phyloP scores from a whole-genome alignment of 2,329 filamentous ascomycete species.

The Furcasterigmium sp. region DNA sequence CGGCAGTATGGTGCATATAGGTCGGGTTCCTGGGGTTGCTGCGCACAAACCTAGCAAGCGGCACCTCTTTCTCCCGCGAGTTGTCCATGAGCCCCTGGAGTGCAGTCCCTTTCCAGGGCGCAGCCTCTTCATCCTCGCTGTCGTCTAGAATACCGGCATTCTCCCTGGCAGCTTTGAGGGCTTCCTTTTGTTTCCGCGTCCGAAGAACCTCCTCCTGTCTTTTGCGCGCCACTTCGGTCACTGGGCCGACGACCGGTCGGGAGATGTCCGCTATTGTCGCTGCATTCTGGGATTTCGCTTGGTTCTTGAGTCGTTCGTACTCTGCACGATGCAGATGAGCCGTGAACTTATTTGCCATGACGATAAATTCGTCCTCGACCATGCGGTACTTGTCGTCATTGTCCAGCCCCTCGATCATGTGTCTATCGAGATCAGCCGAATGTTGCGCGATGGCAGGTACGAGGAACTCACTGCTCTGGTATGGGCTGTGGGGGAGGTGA shows the following conservation, averaged over 20 bases:
- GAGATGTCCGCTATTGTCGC: conserved; percentile 45
- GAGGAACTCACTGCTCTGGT: conserved; percentile 32
- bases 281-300: conserved; percentile 49
- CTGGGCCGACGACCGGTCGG: conserved; percentile 41
- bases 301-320: conserved; percentile 61
- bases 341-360: conserved; percentile 64
- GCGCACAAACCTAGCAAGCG: conserved; percentile 17
- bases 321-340: conserved; percentile 72
- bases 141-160: conserved; percentile 16
- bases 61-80: conserved; percentile 23
- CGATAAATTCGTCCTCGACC: conserved; percentile 76
- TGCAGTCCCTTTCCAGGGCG: conserved; percentile 23
- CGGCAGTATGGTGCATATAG: conserved; percentile 20
- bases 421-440: conserved; percentile 27
- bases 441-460: not conserved
- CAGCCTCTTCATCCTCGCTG: conserved; percentile 20
- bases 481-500: conserved; percentile 47
- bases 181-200: conserved; percentile 28
- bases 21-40: conserved; percentile 12
- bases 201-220: conserved; percentile 28
- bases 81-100: conserved; percentile 39
- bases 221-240: conserved; percentile 27
- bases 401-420: conserved; percentile 60
- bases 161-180: conserved; percentile 14
- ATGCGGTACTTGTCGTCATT: conserved; percentile 73